These are phyloP conservation scores for Russula compacta DNA, from an alignment of 768 basidiomycete species.

Conservation along the genomic window DNA sequence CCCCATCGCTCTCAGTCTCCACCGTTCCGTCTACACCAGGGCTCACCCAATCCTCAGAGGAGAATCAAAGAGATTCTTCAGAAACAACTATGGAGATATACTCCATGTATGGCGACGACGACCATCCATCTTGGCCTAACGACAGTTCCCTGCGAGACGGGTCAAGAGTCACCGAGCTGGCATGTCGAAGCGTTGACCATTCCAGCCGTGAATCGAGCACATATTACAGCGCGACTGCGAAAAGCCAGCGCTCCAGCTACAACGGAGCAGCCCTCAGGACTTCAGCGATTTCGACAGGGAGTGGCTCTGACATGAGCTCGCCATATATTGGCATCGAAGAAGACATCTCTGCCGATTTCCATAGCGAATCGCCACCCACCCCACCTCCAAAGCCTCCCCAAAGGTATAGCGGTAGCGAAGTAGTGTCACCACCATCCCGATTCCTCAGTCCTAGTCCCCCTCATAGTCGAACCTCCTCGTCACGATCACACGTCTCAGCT, in stretches of 20 bases:
- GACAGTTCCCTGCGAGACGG: slow-evolving; percentile 30
- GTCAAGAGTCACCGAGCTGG: slow-evolving; percentile 17
- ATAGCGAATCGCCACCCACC: background rate
- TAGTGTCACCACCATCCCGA: background rate
- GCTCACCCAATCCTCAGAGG: slow-evolving; percentile 28
- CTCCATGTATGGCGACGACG: slow-evolving; percentile 73
- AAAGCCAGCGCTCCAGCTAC: slow-evolving; percentile 14
- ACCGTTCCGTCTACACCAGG: slow-evolving; percentile 27
- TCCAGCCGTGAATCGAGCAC: slow-evolving; percentile 9
- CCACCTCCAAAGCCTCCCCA: background rate
- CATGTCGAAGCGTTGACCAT: slow-evolving; percentile 1
- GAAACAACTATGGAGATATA: slow-evolving; percentile 79
- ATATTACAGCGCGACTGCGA: slow-evolving; percentile 14
- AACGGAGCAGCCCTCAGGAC: slow-evolving; percentile 30
- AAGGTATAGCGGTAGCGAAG: background rate
- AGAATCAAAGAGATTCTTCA: slow-evolving; percentile 47
- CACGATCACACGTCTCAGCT: slow-evolving; percentile 6
- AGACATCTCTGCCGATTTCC: background rate
- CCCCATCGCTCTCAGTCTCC: slow-evolving; percentile 9
- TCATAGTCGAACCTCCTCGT: slow-evolving; percentile 15
- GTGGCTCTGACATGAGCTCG: slow-evolving; percentile 17
- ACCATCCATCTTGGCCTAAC: slow-evolving; percentile 18
- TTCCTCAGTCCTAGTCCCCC: slow-evolving; percentile 19
- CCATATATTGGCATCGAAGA: slow-evolving; percentile 12
- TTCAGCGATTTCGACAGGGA: slow-evolving; percentile 29